Conservation (phyloP, 306 rosid species). For the Vigna reflexopilosa region DNA sequence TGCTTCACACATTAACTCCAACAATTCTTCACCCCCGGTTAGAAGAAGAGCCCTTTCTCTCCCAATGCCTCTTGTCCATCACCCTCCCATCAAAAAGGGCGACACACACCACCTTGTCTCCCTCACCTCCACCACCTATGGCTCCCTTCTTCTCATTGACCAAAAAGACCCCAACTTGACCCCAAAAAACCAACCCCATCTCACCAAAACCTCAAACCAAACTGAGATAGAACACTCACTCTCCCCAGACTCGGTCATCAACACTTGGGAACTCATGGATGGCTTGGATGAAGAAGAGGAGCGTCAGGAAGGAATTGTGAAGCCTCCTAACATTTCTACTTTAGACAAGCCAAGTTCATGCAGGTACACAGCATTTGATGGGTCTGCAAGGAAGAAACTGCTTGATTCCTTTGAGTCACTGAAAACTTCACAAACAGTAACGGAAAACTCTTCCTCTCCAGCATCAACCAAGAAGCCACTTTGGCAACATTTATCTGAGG, state of each 20-base stretch:
- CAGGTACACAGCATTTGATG: slow-evolving; percentile 61
- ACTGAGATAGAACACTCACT: slow-evolving; percentile 46
- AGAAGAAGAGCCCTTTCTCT: slow-evolving; percentile 60
- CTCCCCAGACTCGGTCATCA: slow-evolving; percentile 91
- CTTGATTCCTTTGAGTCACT: slow-evolving; percentile 52
- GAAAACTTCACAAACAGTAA: slow-evolving; percentile 44
- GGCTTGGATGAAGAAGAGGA: slow-evolving; percentile 52
- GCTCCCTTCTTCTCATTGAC: slow-evolving; percentile 70
- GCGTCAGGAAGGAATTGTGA: neutral
- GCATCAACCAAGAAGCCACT: slow-evolving; percentile 61
- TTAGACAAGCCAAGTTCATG: slow-evolving; percentile 51
- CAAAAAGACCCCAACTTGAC: slow-evolving; percentile 51
- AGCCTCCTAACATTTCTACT: slow-evolving; percentile 38
- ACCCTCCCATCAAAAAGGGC: slow-evolving; percentile 77
- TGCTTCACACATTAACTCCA: slow-evolving; percentile 50
- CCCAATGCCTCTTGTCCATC: slow-evolving; percentile 76
- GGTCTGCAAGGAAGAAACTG: slow-evolving; percentile 54
- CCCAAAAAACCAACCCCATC: slow-evolving; percentile 20
- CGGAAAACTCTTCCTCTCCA: slow-evolving; percentile 41
- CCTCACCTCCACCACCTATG: slow-evolving; percentile 92
- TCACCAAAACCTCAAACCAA: slow-evolving; percentile 18
- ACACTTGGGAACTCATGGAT: slow-evolving; percentile 95
- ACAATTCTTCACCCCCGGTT: slow-evolving; percentile 56
- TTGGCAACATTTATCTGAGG: slow-evolving; percentile 90
- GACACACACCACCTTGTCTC: slow-evolving; percentile 88